Evolutionary conservation across 352 stramenopile species (phyloP).

Genomic region (Elongisporangium anandrum): DNA sequence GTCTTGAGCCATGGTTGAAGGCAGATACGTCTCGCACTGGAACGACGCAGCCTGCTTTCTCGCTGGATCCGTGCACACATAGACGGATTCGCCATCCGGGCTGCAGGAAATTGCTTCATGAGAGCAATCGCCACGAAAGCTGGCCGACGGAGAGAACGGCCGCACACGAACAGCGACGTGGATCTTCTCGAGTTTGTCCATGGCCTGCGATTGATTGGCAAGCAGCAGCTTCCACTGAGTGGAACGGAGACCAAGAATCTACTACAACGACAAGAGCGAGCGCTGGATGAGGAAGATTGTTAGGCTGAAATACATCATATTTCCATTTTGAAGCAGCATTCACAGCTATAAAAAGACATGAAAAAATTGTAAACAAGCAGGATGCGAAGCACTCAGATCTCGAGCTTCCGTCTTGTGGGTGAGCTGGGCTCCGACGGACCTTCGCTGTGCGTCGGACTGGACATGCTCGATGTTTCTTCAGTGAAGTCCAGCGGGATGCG

Average conservation of each 20-base stretch:
- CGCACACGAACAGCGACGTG: slow-evolving; percentile 61
- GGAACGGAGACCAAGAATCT: not conserved
- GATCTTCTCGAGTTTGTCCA: slow-evolving; percentile 65
- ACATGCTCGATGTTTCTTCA: slow-evolving; percentile 8
- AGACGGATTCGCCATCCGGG: slow-evolving; percentile 32
- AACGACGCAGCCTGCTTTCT: slow-evolving; percentile 42
- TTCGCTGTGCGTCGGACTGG: not conserved
- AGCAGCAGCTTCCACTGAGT: too few relatives aligned
- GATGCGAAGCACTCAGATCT: not conserved
- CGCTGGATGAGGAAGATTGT: not conserved
- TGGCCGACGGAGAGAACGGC: slow-evolving; percentile 20
- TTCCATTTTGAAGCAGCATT: not conserved
- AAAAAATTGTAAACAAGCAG: not conserved
- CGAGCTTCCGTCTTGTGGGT: not conserved
- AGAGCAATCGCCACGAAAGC: not conserved
- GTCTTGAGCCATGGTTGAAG: slow-evolving; percentile 28
- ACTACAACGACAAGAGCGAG: not conserved
- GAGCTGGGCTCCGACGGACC: not conserved
- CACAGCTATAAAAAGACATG: not conserved
- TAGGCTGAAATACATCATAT: not conserved
- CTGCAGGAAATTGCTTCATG: slow-evolving; percentile 29
- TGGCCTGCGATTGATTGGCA: too few relatives aligned
- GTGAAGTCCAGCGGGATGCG: slow-evolving; percentile 68
- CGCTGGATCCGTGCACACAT: slow-evolving; percentile 34
- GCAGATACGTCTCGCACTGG: slow-evolving; percentile 56